Percentiles rank a stretch among this genome's conserved stretches.
These are phyloP conservation scores for Diplodia seriata DNA, from an alignment of 2,329 filamentous ascomycete species.

Conservation along the genomic window DNA sequence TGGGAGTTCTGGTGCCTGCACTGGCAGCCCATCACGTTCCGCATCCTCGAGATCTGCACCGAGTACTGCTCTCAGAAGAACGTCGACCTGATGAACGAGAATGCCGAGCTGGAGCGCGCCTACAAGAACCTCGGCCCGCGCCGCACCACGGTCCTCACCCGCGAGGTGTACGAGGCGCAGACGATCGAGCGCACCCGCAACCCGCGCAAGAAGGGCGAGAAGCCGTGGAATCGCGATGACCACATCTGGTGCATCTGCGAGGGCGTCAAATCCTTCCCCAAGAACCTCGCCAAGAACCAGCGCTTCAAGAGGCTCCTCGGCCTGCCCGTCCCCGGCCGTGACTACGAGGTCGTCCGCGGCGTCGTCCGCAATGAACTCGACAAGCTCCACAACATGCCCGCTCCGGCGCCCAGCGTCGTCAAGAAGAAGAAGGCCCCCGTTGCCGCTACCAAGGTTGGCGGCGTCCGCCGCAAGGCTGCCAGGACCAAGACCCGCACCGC, in stretches of 20 bases:
- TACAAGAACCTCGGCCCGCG: constrained; percentile 18
- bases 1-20: constrained; percentile 8
- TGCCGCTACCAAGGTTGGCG: neutral
- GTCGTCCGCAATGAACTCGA: neutral
- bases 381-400: neutral
- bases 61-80: constrained; percentile 4
- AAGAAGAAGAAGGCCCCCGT: neutral
- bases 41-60: constrained; percentile 1
- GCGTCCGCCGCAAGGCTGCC: neutral
- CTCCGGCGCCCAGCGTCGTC: no score
- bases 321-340: neutral
- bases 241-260: constrained; percentile 24
- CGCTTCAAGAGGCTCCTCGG: constrained; percentile 20
- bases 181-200: neutral
- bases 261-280: constrained; percentile 26
- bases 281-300: constrained; percentile 13
- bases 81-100: constrained; percentile 17
- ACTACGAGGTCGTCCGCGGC: constrained; percentile 10
- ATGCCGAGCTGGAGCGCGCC: constrained; percentile 21
- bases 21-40: constrained; percentile 5
- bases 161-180: constrained; percentile 1
- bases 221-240: constrained; percentile 22
- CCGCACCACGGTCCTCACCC: constrained; percentile 20
- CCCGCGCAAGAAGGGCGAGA: neutral
- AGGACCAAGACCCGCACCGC: neutral